Percentiles rank a stretch among this genome's conserved stretches.
These are phyloP conservation scores for Vanrija pseudolonga DNA, from an alignment of 1,284 basidiomycete species.

Conservation along the genomic window DNA sequence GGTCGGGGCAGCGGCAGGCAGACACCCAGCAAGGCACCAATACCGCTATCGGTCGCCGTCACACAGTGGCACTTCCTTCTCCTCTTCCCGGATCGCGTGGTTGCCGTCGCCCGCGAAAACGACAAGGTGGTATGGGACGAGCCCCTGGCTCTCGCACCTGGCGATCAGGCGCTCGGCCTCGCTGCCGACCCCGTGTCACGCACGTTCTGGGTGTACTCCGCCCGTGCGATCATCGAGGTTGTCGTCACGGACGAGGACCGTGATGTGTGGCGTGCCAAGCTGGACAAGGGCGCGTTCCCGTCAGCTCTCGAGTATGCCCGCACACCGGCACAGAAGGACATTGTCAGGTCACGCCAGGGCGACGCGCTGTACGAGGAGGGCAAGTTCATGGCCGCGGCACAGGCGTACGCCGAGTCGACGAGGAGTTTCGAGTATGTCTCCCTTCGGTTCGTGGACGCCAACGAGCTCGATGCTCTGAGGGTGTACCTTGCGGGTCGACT, in stretches of 20 bases:
- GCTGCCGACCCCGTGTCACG: conserved; percentile 76
- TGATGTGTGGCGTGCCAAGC: conserved; percentile 89
- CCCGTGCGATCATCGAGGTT: conserved; percentile 84
- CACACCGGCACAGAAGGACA: conserved; percentile 79
- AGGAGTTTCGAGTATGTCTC: conserved; percentile 89
- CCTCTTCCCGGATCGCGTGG: conserved; percentile 74
- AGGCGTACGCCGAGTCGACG: conserved; percentile 84
- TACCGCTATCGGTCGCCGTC: conserved; percentile 65
- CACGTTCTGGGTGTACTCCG: conserved; percentile 94
- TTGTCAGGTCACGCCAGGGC: conserved; percentile 79
- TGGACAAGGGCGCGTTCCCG: conserved; percentile 73
- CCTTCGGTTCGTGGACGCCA: conserved; percentile 81
- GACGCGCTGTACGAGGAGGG: conserved; percentile 76
- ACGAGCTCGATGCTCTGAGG: conserved; percentile 86
- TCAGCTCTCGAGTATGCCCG: conserved; percentile 72
- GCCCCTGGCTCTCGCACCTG: conserved; percentile 62
- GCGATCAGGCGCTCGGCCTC: conserved; percentile 68
- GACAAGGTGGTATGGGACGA: conserved; percentile 84
- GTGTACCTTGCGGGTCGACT: conserved; percentile 85
- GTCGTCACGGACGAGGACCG: conserved; percentile 82
- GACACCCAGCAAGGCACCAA: conserved; percentile 3
- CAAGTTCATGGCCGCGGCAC: conserved; percentile 84
- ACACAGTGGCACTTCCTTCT: conserved; percentile 92
- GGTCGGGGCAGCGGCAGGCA: conserved; percentile 7
- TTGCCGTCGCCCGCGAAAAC: conserved; percentile 74